A percentile compares a stretch with the other conserved stretches of the same genome.
Evolutionary conservation across 768 basidiomycete species (phyloP).

Genomic region (Suillus sp.): DNA sequence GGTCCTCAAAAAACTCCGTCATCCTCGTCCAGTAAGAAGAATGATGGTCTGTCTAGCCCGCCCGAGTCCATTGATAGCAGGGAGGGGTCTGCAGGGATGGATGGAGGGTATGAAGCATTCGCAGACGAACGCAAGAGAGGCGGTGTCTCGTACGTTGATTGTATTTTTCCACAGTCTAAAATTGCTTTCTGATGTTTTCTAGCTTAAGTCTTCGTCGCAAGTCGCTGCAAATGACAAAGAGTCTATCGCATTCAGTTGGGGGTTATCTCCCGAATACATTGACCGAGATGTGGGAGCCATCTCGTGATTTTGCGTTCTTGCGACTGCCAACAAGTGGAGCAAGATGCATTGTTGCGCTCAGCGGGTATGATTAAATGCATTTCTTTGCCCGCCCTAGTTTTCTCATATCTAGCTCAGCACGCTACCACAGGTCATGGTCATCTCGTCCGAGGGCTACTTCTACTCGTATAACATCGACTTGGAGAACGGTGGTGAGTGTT

Average conservation of each 20-base stretch:
- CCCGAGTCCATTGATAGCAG: slow-evolving; percentile 66
- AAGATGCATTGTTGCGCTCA: slow-evolving; percentile 86
- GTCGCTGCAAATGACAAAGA: slow-evolving; percentile 75
- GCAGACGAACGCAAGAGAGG: slow-evolving; percentile 73
- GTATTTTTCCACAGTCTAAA: slow-evolving; percentile 9
- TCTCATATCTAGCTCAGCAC: slow-evolving; percentile 51
- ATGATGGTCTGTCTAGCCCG: slow-evolving; percentile 51
- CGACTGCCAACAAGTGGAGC: slow-evolving; percentile 78
- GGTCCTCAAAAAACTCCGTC: slow-evolving; percentile 33
- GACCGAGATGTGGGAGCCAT: slow-evolving; percentile 97
- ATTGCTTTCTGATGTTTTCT: slow-evolving; percentile 4
- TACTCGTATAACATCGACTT: slow-evolving; percentile 96
- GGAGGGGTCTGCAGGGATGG: slow-evolving; percentile 52
- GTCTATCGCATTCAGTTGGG: slow-evolving; percentile 75
- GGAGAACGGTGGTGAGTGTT: slow-evolving; percentile 94
- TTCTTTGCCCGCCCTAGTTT: background rate
- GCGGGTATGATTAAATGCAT: slow-evolving; percentile 53
- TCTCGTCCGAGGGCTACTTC: slow-evolving; percentile 93
- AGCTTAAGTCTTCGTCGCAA: slow-evolving; percentile 61
- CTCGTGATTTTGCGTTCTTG: slow-evolving; percentile 90
- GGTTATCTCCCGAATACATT: slow-evolving; percentile 86
- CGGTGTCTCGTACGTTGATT: slow-evolving; percentile 53
- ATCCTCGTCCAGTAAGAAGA: slow-evolving; percentile 20
- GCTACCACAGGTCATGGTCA: slow-evolving; percentile 95
- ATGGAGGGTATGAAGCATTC: slow-evolving; percentile 84